Evolutionary conservation across 345 rosid species (phyloP).

Genomic region (Brassica incana): DNA sequence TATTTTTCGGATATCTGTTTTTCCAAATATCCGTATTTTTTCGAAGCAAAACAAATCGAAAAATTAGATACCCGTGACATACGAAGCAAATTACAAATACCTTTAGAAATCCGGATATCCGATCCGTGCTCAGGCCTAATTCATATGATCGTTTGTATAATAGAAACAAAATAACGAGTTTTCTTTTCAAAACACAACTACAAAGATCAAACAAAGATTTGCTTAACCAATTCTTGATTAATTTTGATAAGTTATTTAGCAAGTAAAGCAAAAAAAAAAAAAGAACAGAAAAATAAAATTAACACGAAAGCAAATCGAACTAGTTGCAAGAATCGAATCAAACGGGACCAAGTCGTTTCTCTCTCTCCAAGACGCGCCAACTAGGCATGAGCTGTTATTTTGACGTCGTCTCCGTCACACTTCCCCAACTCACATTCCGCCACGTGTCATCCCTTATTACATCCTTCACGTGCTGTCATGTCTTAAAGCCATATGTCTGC

Average conservation of each 20-base stretch:
- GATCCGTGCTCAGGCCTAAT: too few relatives aligned
- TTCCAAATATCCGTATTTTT: too few relatives aligned
- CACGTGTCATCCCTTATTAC: constrained; percentile 30
- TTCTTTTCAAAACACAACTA: not conserved
- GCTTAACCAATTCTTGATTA: not conserved
- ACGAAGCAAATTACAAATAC: too few relatives aligned
- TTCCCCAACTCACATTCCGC: constrained; percentile 21
- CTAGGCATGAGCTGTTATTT: constrained; percentile 31
- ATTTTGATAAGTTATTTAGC: not conserved
- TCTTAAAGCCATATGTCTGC: not conserved
- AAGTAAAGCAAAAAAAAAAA: not conserved
- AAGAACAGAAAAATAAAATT: not conserved
- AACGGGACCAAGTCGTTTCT: constrained; percentile 22
- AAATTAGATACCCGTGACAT: too few relatives aligned
- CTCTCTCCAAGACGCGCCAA: constrained; percentile 31
- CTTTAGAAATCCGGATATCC: too few relatives aligned
- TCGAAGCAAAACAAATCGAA: too few relatives aligned
- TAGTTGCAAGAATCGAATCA: constrained; percentile 7
- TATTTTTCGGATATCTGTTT: too few relatives aligned
- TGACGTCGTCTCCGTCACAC: constrained; percentile 36
- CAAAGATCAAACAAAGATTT: not conserved
- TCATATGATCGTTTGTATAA: not conserved
- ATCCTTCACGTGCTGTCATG: constrained; percentile 14
- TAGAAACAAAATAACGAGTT: not conserved
- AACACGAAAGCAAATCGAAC: not conserved